These are phyloP conservation scores for Heliosperma pusillum DNA, from an alignment of 148 eudicot species.

Conservation along the genomic window DNA sequence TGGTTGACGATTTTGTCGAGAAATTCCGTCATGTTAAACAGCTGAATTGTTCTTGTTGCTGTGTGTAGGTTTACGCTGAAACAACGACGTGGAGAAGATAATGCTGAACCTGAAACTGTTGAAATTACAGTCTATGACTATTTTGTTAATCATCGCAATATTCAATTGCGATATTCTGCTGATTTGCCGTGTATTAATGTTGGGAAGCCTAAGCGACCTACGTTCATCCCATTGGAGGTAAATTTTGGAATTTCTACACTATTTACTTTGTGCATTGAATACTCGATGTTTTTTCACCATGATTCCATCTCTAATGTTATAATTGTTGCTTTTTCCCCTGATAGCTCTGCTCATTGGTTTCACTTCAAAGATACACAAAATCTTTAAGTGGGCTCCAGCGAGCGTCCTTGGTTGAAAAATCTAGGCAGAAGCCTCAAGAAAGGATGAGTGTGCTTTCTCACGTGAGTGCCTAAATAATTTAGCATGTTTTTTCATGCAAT, in stretches of 20 bases:
- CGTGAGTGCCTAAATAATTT: constrained; percentile 33
- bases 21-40: background rate
- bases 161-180: constrained; percentile 68
- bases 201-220: constrained; percentile 86
- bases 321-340: constrained; percentile 6
- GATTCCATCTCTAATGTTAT: background rate
- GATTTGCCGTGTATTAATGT: constrained; percentile 92
- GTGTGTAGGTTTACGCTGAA: constrained; percentile 59
- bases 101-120: constrained; percentile 44
- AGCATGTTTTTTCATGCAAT: background rate
- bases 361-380: constrained; percentile 87
- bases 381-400: constrained; percentile 63
- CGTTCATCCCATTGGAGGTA: constrained; percentile 84
- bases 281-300: background rate
- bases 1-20: background rate
- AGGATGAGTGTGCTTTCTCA: constrained; percentile 70
- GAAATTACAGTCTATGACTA: constrained; percentile 88
- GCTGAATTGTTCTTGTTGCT: background rate
- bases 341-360: constrained; percentile 78
- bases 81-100: constrained; percentile 48
- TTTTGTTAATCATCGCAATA: constrained; percentile 64
- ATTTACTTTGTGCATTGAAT: background rate
- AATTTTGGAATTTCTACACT: background rate
- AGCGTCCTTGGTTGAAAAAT: constrained; percentile 83
- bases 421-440: constrained; percentile 89